A percentile compares a stretch with the other conserved stretches of the same genome.
Evolutionary conservation across 805 yeast species (phyloP).

Genomic region (Teunomyces barrocoloradensis): DNA sequence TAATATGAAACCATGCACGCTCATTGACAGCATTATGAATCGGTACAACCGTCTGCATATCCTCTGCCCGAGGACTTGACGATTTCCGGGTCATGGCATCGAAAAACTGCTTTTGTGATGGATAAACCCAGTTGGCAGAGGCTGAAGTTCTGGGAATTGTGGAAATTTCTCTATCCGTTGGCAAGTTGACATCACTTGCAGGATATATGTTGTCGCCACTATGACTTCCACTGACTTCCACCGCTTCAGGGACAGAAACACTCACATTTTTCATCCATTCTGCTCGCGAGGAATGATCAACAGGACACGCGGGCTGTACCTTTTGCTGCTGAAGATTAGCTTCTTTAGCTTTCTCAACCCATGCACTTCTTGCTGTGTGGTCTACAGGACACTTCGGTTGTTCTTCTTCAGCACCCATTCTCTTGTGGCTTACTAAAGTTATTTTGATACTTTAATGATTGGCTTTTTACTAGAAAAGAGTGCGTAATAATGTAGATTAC

Average conservation of each 20-base stretch:
- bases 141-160: slow-evolving; percentile 75
- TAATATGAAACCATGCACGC: slow-evolving; percentile 82
- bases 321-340: neutral
- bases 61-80: slow-evolving; percentile 77
- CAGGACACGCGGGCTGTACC: slow-evolving; percentile 57
- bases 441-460: too few relatives aligned
- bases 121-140: slow-evolving; percentile 83
- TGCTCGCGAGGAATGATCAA: slow-evolving; percentile 59
- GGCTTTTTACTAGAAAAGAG: too few relatives aligned
- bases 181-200: slow-evolving; percentile 35
- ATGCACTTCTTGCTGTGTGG: slow-evolving; percentile 37
- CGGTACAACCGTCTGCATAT: slow-evolving; percentile 90
- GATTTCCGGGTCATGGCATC: slow-evolving; percentile 92
- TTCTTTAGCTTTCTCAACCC: slow-evolving; percentile 21
- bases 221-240: slow-evolving; percentile 28
- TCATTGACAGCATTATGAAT: slow-evolving; percentile 94
- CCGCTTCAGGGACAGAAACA: slow-evolving; percentile 36
- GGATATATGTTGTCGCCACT: neutral
- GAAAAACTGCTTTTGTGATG: slow-evolving; percentile 90
- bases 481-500: neutral
- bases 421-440: neutral
- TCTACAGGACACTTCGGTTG: slow-evolving; percentile 52
- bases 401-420: slow-evolving; percentile 11
- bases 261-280: slow-evolving; percentile 48
- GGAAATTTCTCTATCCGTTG: slow-evolving; percentile 73